These are phyloP conservation scores for Aspergillus candidus DNA, from an alignment of 2,329 filamentous ascomycete species.

Conservation along the genomic window DNA sequence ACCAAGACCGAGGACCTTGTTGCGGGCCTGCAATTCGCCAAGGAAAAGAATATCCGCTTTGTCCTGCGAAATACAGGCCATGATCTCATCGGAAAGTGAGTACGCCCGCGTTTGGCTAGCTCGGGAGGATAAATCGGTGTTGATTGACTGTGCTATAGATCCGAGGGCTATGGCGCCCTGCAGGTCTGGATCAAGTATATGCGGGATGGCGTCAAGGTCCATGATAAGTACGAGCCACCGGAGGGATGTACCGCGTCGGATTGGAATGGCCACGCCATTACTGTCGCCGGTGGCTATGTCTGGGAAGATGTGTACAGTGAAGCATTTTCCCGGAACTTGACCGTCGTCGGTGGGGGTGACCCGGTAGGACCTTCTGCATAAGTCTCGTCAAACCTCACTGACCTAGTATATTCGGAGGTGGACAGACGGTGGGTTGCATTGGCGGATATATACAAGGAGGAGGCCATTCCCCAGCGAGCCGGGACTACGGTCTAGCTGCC, in stretches of 20 bases:
- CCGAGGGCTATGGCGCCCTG: conserved; percentile 23
- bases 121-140: conserved; percentile 22
- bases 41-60: conserved; percentile 22
- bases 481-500: conserved; percentile 3
- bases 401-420: too few species aligned
- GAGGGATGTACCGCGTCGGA: conserved; percentile 43
- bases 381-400: too few species aligned
- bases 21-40: conserved; percentile 8
- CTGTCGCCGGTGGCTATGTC: conserved; percentile 53
- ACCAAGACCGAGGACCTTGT: conserved; percentile 5
- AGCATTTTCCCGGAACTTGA: too few species aligned
- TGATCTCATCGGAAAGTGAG: conserved; percentile 37
- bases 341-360: too few species aligned
- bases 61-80: conserved; percentile 40
- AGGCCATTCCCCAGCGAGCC: conserved; percentile 40
- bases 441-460: conserved; percentile 40
- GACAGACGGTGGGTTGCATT: too few species aligned
- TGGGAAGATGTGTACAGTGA: too few species aligned
- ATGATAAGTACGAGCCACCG: conserved; percentile 7
- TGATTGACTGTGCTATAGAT: conserved; percentile 47
- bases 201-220: conserved; percentile 44
- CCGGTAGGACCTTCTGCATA: too few species aligned
- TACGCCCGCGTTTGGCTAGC: not conserved
- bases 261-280: conserved; percentile 42
- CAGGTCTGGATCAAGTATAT: conserved; percentile 21